phyloP scores from a whole-genome alignment of 768 basidiomycete genomes.

The Mycena polygramma region DNA sequence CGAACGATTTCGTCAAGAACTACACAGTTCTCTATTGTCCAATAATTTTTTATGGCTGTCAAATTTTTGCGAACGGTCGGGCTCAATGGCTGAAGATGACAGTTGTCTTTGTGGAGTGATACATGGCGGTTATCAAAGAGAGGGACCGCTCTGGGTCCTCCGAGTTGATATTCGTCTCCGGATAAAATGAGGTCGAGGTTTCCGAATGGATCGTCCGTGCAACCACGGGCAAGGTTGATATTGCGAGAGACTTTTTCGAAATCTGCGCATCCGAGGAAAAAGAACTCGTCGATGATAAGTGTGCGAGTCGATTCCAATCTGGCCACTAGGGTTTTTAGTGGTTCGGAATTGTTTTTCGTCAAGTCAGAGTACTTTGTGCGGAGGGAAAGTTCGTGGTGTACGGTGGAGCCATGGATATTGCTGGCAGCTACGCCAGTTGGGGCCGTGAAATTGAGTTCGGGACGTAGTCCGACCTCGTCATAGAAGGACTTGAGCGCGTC shows the following conservation, averaged over 20 bases:
- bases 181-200: no score
- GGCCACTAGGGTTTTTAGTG: background rate
- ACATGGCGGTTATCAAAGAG: constrained; percentile 12
- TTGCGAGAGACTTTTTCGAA: constrained; percentile 26
- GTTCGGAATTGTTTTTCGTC: constrained; percentile 13
- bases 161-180: no score
- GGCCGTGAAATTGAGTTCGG: no score
- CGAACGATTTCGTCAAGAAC: no score
- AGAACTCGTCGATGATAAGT: constrained; percentile 33
- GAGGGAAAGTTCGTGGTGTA: constrained; percentile 24
- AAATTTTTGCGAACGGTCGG: constrained; percentile 13
- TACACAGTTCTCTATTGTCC: no score
- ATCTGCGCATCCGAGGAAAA: constrained; percentile 29
- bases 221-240: no score
- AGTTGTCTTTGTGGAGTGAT: background rate
- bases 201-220: no score
- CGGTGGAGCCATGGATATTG: no score
- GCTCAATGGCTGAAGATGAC: constrained; percentile 19
- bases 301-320: no score
- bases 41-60: constrained; percentile 26
- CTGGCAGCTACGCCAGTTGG: no score
- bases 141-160: no score
- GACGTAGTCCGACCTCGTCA: background rate
- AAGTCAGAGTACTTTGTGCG: background rate
- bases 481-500: constrained; percentile 35